phyloP scores from a whole-genome alignment of 257 asterid species.

The Salvia rosmarinus region DNA sequence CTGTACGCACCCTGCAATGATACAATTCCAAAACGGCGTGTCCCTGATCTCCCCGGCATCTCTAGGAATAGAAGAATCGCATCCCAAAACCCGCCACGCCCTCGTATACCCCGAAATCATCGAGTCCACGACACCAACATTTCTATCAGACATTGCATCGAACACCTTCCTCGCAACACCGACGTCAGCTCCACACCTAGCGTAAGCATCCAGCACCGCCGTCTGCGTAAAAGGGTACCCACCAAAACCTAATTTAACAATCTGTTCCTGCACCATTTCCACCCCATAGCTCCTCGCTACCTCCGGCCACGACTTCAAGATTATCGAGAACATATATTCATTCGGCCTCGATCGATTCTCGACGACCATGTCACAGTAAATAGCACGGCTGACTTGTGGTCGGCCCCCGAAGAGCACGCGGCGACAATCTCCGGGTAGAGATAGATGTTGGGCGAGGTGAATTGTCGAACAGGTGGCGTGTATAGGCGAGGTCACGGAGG shows the following conservation, averaged over 20 bases:
- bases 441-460: constrained; percentile 56
- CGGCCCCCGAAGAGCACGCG: constrained; percentile 48
- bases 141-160: constrained; percentile 69
- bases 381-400: constrained; percentile 54
- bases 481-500: constrained; percentile 55
- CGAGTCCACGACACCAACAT: constrained; percentile 78
- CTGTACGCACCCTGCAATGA: constrained; percentile 72
- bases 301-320: constrained; percentile 64
- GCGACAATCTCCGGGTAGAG: constrained; percentile 63
- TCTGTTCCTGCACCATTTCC: constrained; percentile 67
- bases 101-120: constrained; percentile 75
- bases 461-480: constrained; percentile 69
- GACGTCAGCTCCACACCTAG: constrained; percentile 52
- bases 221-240: constrained; percentile 64
- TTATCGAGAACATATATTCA: constrained; percentile 61
- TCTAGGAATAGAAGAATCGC: constrained; percentile 66
- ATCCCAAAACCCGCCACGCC: constrained; percentile 59
- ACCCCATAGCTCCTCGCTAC: constrained; percentile 51
- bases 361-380: constrained; percentile 68
- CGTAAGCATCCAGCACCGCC: constrained; percentile 63
- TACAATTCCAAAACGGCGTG: constrained; percentile 77
- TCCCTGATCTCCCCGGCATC: constrained; percentile 64
- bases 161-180: constrained; percentile 61
- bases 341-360: constrained; percentile 57
- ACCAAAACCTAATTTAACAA: constrained; percentile 58